Conservation (phyloP, 352 stramenopile species). For the Peronospora destructor region DNA sequence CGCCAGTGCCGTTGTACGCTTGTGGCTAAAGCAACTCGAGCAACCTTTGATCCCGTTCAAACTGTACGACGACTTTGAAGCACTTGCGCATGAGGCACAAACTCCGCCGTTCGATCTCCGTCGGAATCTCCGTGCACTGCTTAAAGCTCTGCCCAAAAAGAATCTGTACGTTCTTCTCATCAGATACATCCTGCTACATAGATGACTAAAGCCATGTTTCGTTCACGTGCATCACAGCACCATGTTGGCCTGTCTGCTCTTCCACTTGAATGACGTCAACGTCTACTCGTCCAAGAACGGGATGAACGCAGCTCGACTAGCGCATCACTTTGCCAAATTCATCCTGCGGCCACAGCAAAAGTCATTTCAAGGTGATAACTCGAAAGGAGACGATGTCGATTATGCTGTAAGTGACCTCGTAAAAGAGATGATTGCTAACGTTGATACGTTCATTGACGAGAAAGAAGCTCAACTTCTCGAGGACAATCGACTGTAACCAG, state of each 20-base stretch:
- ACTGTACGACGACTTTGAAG: slow-evolving; percentile 54
- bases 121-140: slow-evolving; percentile 50
- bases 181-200: not conserved
- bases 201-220: slow-evolving; percentile 5
- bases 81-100: slow-evolving; percentile 37
- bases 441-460: slow-evolving; percentile 71
- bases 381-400: slow-evolving; percentile 10
- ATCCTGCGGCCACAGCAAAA: slow-evolving; percentile 37
- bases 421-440: slow-evolving; percentile 64
- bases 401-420: slow-evolving; percentile 32
- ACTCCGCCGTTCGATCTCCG: slow-evolving; percentile 44
- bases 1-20: slow-evolving; percentile 49
- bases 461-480: slow-evolving; percentile 52
- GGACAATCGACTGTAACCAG: slow-evolving; percentile 33
- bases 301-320: slow-evolving; percentile 54
- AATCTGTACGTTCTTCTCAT: slow-evolving; percentile 45
- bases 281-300: slow-evolving; percentile 69
- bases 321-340: slow-evolving; percentile 44
- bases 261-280: slow-evolving; percentile 78
- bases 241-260: slow-evolving; percentile 69
- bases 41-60: slow-evolving; percentile 55
- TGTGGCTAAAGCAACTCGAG: slow-evolving; percentile 63
- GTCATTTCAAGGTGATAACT: slow-evolving; percentile 6
- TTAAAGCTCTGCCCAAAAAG: slow-evolving; percentile 49
- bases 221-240: slow-evolving; percentile 21